These are phyloP conservation scores for Puccinia horiana DNA, from an alignment of 1,284 basidiomycete species.

Conservation along the genomic window DNA sequence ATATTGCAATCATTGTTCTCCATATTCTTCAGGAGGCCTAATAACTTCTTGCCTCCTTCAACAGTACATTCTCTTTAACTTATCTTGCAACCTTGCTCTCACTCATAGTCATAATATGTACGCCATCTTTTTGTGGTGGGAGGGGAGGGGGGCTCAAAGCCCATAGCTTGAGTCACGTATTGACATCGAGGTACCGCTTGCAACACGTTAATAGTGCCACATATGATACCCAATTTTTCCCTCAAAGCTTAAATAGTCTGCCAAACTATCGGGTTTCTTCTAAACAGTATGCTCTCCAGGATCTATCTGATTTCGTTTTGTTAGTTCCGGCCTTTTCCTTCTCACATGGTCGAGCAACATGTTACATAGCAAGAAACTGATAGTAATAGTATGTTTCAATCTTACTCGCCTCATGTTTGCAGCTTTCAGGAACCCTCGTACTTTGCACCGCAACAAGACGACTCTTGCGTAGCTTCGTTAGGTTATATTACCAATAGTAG, in stretches of 20 bases:
- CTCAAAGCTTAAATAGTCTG: neutral
- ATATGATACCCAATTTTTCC: slow-evolving; percentile 16
- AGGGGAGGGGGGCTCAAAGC: neutral
- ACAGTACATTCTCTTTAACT: slow-evolving; percentile 17
- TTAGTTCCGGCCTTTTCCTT: neutral
- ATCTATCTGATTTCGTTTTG: slow-evolving; percentile 34
- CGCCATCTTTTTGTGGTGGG: neutral
- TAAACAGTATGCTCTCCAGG: slow-evolving; percentile 13
- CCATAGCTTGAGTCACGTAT: neutral
- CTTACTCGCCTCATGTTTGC: neutral
- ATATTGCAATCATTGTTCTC: neutral
- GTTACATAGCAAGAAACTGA: neutral
- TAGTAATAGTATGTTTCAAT: neutral
- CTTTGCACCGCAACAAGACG: neutral
- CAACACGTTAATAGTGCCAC: slow-evolving; percentile 4
- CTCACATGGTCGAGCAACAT: neutral
- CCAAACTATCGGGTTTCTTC: slow-evolving; percentile 10
- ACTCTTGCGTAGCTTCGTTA: slow-evolving; percentile 26
- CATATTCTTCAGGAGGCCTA: neutral
- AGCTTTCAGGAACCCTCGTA: slow-evolving; percentile 17
- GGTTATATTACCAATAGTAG: neutral
- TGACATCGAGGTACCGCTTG: neutral
- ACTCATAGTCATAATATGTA: slow-evolving; percentile 9
- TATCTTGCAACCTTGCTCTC: slow-evolving; percentile 8
- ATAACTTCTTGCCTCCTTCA: neutral